Evolutionary conservation across 2,329 filamentous ascomycete genomes (phyloP), one percentile per base, ranked within the genome.

Genomic region (Apiospora kogelbergensis): DNA sequence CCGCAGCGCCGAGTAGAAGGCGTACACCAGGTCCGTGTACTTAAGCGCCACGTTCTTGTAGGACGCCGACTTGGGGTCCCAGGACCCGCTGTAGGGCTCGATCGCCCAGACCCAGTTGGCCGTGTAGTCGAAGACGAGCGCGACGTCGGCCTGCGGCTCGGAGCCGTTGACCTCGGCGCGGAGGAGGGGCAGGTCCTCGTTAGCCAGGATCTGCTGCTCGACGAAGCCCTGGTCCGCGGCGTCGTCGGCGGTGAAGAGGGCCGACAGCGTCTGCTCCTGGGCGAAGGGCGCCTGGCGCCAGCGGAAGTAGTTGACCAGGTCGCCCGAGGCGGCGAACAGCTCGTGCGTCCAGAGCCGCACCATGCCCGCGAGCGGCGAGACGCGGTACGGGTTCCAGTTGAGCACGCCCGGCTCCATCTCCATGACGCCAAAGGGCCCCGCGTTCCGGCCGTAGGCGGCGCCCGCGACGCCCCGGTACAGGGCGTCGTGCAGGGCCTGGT

Each of bases 391-490:
- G 37, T 71, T 70, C 73, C 73, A 74, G 66, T 74, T 74, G 20
- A 74, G 72, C 33, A 74, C 68, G n/a, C 73, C 73, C 3, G 73
- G 73, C 57, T 74, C 67, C 73, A 74, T 73, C 46, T 74, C 73
- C 73, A 74, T 74, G n/a, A 74, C 68, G 0, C 73, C 73, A 6
- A 71, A 73, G 10, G 73, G 71, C 0, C 73, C 73, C 3, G 70
- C 46, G 2, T 63, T 68, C 30, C 68, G 40, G 22, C 69, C 70
- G 33, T 74, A 73, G 6, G 73, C 73, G 4, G 71, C 71, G 6
- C 73, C 73, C 11, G 73, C 68, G 17, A 74, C 60, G 42, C 72
- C 70, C 33, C 71, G 67, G 67, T 74, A 74, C n/a, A 73, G 26
- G 3, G 68, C 72, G 26, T 74, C 72, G 22, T 73, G 66, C 40